Conservation (phyloP, 257 asterid genomes). For the Thymus quinquecostatus region DNA sequence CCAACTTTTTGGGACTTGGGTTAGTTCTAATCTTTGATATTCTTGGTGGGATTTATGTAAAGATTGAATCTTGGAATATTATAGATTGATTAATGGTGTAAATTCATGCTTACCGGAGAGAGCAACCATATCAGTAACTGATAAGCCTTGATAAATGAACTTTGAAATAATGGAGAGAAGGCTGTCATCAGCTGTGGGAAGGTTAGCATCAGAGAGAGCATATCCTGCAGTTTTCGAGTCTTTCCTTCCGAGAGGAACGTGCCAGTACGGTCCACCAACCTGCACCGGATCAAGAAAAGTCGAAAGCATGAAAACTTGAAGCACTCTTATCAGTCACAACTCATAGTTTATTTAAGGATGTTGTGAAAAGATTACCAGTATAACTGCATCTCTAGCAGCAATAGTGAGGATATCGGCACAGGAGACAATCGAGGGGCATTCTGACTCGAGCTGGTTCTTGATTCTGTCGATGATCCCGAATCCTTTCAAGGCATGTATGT, state of each 20-base stretch:
- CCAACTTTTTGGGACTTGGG: no score
- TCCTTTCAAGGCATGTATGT: slow-evolving; percentile 69
- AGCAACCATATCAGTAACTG: slow-evolving; percentile 89
- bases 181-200: slow-evolving; percentile 79
- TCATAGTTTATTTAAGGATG: neutral
- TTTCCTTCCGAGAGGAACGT: slow-evolving; percentile 80
- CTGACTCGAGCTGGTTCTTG: slow-evolving; percentile 75
- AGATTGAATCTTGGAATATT: neutral
- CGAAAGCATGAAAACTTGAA: neutral
- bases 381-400: slow-evolving; percentile 91
- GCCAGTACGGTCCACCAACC: slow-evolving; percentile 99
- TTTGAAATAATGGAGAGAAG: slow-evolving; percentile 78
- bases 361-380: slow-evolving; percentile 49
- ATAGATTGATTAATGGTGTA: neutral
- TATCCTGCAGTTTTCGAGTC: slow-evolving; percentile 81
- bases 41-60: neutral
- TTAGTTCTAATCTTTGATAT: neutral
- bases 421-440: slow-evolving; percentile 81
- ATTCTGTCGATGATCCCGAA: slow-evolving; percentile 77
- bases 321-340: neutral
- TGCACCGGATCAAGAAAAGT: slow-evolving; percentile 24
- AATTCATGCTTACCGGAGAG: slow-evolving; percentile 62
- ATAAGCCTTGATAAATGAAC: slow-evolving; percentile 77
- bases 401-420: slow-evolving; percentile 90
- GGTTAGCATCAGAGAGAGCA: slow-evolving; percentile 56